Conservation (phyloP, 495 filamentous ascomycete genomes). For the Tetracladium setigerum region DNA sequence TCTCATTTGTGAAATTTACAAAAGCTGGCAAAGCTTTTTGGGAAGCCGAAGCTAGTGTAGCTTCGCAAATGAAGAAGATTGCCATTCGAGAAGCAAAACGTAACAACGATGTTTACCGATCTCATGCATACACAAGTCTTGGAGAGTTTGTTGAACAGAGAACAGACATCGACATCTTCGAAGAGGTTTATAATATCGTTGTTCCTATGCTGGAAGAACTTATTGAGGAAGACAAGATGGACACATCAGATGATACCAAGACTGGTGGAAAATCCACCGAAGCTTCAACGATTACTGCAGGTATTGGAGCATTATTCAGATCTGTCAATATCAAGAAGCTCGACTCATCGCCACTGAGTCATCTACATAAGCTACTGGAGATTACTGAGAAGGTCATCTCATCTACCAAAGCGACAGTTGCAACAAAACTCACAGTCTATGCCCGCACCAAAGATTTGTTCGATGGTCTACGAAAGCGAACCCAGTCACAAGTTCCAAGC, state of each 20-base stretch:
- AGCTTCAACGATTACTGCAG: conserved; percentile 17
- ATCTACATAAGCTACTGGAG: conserved; percentile 14
- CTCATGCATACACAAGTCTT: conserved; percentile 63
- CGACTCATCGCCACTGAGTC: conserved; percentile 9
- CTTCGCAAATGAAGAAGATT: conserved; percentile 47
- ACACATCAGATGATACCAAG: conserved; percentile 43
- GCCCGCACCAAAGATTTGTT: conserved; percentile 16
- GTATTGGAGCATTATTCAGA: conserved; percentile 18
- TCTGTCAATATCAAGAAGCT: conserved; percentile 16
- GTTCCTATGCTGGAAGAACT: conserved; percentile 47
- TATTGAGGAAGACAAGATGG: conserved; percentile 56
- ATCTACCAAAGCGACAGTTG: conserved; percentile 14
- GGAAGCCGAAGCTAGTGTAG: conserved; percentile 37
- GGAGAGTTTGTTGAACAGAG: conserved; percentile 60
- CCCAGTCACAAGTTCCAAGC: conserved; percentile 5
- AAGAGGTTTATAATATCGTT: conserved; percentile 58
- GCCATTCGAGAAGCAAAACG: conserved; percentile 82
- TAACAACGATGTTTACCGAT: conserved; percentile 73
- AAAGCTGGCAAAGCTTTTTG: conserved; percentile 53
- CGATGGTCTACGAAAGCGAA: conserved; percentile 16
- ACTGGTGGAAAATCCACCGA: conserved; percentile 25
- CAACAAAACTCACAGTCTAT: conserved; percentile 16
- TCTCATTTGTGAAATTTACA: conserved; percentile 73
- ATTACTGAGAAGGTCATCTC: conserved; percentile 4
- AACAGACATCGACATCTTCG: conserved; percentile 55